Evolutionary conservation across 139 green algal genomes (phyloP).

Genomic region (Coelastrella sp.): DNA sequence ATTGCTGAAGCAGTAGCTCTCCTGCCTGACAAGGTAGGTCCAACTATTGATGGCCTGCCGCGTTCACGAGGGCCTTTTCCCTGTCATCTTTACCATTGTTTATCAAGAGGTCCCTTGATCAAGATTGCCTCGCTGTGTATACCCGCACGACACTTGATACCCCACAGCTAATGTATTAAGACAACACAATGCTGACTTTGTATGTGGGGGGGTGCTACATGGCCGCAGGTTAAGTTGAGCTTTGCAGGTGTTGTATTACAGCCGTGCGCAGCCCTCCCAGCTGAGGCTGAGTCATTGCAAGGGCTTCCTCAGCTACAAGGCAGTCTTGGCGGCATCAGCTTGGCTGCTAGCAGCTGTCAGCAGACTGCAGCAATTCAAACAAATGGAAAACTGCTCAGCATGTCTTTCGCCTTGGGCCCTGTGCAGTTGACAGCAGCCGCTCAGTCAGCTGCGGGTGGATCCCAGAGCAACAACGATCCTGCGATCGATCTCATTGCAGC

Average conservation of each 20-base stretch:
- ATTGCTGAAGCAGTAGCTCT: slow-evolving; percentile 2
- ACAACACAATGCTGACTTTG: background rate
- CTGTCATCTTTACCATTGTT: no score
- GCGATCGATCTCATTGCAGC: background rate
- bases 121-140: no score
- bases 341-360: slow-evolving; percentile 20
- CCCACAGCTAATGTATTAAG: no score
- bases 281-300: background rate
- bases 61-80: no score
- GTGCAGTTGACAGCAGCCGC: slow-evolving; percentile 9
- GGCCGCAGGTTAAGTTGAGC: slow-evolving; percentile 26
- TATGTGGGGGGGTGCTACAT: background rate
- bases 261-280: background rate
- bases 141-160: no score
- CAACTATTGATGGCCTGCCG: background rate
- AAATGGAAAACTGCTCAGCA: background rate
- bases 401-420: slow-evolving; percentile 6
- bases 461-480: background rate
- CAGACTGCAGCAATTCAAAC: slow-evolving; percentile 1
- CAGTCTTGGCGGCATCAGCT: background rate
- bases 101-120: no score
- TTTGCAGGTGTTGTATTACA: slow-evolving; percentile 19
- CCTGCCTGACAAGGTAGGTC: slow-evolving; percentile 30
- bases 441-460: background rate
- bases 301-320: slow-evolving; percentile 7